Base-by-base conservation (phyloP, 1,284 basidiomycete genomes). In the Heterobasidion parviporum region DNA sequence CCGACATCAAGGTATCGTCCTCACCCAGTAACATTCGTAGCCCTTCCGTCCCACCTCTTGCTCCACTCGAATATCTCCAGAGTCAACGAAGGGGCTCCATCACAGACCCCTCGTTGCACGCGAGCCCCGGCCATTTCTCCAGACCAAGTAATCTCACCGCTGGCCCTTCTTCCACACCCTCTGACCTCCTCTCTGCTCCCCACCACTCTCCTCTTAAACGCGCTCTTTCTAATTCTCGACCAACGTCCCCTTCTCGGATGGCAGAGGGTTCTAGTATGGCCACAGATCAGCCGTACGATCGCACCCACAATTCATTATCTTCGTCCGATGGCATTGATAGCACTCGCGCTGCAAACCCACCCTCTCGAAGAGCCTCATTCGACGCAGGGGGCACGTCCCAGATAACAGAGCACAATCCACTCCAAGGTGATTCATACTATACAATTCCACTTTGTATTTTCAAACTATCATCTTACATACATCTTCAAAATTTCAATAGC, bases 21-120 rank as follows among this genome's bases (percentile, higher is more conserved):
- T 54, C 66, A 53, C 62, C 66, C 61, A 66, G 66, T 56, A 56
- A 62, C 61, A 46, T 59, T 50, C 64, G 66, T 59, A 70, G 70
- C 63, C 69, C 71, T 60, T 69, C 72, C 50, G 68, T 74, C 60
- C 73, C 73, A 15, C 77, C 79, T 49, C 79, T 91, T 36, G 83
- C 85, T 8, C 86, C 87, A 14, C 81, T 90, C 62, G 83, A 89
- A 67, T 84, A 78, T 66, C 77, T 89, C 33, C 86, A 89, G 68
- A 87, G 80, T 57, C 88, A 89, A 64, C 81, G 88, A 32, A 74
- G 87, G 58, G 86, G 86, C 56, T 90, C 89, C 2, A 84, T 89
- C 65, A 88, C 88, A 16, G 88, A 90, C 72, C 88, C 87, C 3
- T 83, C 83, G 50, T 75, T 89, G 54, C 87, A 88, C 70, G 81